Evolutionary conservation across 345 rosid species (phyloP).

Genomic region (Brassica rapa): DNA sequence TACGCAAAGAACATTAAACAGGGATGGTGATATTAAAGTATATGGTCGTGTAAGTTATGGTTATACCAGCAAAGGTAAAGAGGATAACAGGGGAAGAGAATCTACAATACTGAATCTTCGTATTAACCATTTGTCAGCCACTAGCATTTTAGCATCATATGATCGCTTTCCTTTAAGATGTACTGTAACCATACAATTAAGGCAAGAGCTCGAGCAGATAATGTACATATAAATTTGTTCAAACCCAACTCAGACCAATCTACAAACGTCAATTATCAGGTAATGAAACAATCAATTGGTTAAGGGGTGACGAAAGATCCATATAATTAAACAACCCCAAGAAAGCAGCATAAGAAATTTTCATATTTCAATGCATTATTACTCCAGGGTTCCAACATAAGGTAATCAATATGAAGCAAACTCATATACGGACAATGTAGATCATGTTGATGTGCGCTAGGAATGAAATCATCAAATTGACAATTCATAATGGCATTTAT

Average conservation of each 20-base stretch:
- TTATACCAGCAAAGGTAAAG: slow-evolving; percentile 19
- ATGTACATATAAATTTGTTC: too few relatives aligned
- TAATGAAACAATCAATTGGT: slow-evolving; percentile 13
- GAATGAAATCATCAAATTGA: slow-evolving; percentile 18
- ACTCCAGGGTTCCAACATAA: slow-evolving; percentile 9
- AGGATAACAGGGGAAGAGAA: background rate
- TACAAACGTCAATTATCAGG: slow-evolving; percentile 1
- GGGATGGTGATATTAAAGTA: slow-evolving; percentile 1
- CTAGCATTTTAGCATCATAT: too few relatives aligned
- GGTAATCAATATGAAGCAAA: slow-evolving; percentile 16
- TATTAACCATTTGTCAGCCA: background rate
- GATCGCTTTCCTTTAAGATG: too few relatives aligned
- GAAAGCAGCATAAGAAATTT: slow-evolving; percentile 4
- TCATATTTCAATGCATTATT: background rate
- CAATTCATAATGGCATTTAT: slow-evolving; percentile 14
- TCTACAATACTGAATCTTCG: slow-evolving; percentile 14
- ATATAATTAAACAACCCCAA: background rate
- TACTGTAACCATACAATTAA: too few relatives aligned
- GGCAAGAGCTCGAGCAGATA: too few relatives aligned
- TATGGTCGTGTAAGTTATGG: slow-evolving; percentile 5
- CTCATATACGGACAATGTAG: slow-evolving; percentile 17
- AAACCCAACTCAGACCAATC: too few relatives aligned
- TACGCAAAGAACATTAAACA: slow-evolving; percentile 24
- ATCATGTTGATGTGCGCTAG: slow-evolving; percentile 5
- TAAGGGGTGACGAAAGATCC: slow-evolving; percentile 12